Base-by-base conservation (phyloP, 805 yeast species). In the Ogataea thermomethanolica region DNA sequence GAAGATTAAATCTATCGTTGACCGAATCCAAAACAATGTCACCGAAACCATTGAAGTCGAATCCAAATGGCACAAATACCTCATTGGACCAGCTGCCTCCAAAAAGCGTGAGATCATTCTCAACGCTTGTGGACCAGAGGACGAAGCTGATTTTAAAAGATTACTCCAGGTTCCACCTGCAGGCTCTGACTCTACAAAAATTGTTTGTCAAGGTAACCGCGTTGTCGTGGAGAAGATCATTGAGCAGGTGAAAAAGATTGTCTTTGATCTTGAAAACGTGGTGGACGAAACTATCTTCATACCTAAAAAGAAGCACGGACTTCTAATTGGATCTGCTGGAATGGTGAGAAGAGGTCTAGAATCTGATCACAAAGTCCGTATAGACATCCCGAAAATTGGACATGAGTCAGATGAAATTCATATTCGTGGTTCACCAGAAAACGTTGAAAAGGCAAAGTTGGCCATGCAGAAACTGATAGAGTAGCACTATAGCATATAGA, bases 241-340 rank as follows among this genome's bases (percentile, higher is more conserved):
- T 45, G 69, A 69, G 36, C 79, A 76, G 58, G 73, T 91, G 49
- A 67, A 78, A 40, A 69, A 70, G 36, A 67, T 90, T 36, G 82
- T 89, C 34, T 70, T 67, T 13, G 79, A 76, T 25, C 77, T 76
- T 48, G 88, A 87, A 59, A 78, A 77, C 38, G 65, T 79, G 35
- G 66, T 73, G 35, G 64, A 69, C 28, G 81, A 71, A 48, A 72
- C 68, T 27, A 52, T 73, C 42, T 78, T 70, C 11, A 70, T 91
- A 53, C 78, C 93, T 29, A 78, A 79, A 58, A 83, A 79, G 44
- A 83, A 81, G 57, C 91, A 86, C 54, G 76, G 87, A 53, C 71
- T 78, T 8, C 56, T 91, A 37, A 78, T 91, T 61, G 98, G 98
- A 28, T 79, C 88, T 27, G 79, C 79, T 43, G 97, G 98, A 31